Base-by-base conservation (phyloP, 805 yeast genomes). In the Grigorovia humatica region DNA sequence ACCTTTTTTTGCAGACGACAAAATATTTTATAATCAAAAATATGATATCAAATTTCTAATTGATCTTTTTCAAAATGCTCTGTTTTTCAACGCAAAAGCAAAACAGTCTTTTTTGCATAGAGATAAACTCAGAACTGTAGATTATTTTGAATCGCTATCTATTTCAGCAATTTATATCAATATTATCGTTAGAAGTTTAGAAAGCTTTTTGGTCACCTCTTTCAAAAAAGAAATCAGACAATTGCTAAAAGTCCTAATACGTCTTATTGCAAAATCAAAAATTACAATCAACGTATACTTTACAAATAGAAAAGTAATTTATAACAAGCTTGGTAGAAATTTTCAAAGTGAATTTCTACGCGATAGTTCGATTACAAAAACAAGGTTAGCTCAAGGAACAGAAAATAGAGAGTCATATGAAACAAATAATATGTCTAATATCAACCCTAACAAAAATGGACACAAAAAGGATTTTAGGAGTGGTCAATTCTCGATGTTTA, bases 1-100 rank as follows among this genome's bases (percentile, higher is more conserved):
- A 58, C 63, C 60, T 54, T 64, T 59, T 51, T 59, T 59, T 41
- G 51, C 68, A 3, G 55, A 58, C 45, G 72, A 74, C 7, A 74
- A 68, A 5, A 52, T 78, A 9, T 84, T 83, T 62, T 82, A 82
- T 60, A 73, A 73, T 52, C 82, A 81, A 51, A 76, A 80, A 13
- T 65, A 76, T 6, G 91, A 85, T 62, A 68, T 83, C 20, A 68
- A 27, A 20, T 29, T 44, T 4, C 17, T 43, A 2, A 13, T n/a
- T 3, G 47, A 48, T 20, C 23, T 48, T 13, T 48, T 48, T 12
- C 47, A 44, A 20, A 48, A 44, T 20, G 35, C 43, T 13, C 13
- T 48, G 13, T 43, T 23, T 35, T 48, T 35, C 6, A 15, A n/a
- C 13, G 23, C 47, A n/a, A 30, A 43, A 43, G 27, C 27, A 13